Evolutionary conservation across 768 basidiomycete genomes (phyloP).

Genomic region (Flagelloscypha sp.): DNA sequence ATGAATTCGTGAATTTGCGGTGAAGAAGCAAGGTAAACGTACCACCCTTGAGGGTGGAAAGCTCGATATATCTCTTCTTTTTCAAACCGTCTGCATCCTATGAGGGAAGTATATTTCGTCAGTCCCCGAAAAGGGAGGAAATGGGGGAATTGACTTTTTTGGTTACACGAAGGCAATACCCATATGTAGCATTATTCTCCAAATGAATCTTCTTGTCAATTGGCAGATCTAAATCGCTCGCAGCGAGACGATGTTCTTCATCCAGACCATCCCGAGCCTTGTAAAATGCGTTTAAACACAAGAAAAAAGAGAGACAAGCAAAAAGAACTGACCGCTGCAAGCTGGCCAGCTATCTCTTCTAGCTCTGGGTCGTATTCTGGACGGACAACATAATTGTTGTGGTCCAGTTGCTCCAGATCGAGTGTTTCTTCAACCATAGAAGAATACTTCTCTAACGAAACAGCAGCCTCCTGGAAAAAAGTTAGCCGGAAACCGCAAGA

Average conservation of each 20-base stretch:
- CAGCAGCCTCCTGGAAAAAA: slow-evolving; percentile 48
- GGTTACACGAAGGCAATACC: slow-evolving; percentile 88
- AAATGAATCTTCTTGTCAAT: slow-evolving; percentile 93
- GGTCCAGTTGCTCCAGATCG: slow-evolving; percentile 78
- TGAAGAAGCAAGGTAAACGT: too few species aligned
- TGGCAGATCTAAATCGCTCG: slow-evolving; percentile 67
- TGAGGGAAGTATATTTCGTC: slow-evolving; percentile 1
- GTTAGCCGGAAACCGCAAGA: neutral
- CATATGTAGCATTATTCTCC: slow-evolving; percentile 83
- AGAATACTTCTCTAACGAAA: slow-evolving; percentile 64
- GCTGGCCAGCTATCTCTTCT: slow-evolving; percentile 54
- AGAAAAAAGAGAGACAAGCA: neutral
- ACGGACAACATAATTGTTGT: slow-evolving; percentile 86
- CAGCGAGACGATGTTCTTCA: slow-evolving; percentile 64
- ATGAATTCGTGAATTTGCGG: too few species aligned
- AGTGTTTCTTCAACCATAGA: slow-evolving; percentile 97
- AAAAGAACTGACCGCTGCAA: slow-evolving; percentile 41
- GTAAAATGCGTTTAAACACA: neutral
- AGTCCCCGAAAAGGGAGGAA: neutral
- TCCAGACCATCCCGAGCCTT: slow-evolving; percentile 75
- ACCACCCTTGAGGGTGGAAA: slow-evolving; percentile 79
- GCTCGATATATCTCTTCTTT: slow-evolving; percentile 69
- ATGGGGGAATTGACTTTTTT: slow-evolving; percentile 60
- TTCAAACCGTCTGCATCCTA: slow-evolving; percentile 71
- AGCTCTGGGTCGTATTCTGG: slow-evolving; percentile 82